Conservation (phyloP, 2,329 filamentous ascomycete species). For the Fusarium paranaense region DNA sequence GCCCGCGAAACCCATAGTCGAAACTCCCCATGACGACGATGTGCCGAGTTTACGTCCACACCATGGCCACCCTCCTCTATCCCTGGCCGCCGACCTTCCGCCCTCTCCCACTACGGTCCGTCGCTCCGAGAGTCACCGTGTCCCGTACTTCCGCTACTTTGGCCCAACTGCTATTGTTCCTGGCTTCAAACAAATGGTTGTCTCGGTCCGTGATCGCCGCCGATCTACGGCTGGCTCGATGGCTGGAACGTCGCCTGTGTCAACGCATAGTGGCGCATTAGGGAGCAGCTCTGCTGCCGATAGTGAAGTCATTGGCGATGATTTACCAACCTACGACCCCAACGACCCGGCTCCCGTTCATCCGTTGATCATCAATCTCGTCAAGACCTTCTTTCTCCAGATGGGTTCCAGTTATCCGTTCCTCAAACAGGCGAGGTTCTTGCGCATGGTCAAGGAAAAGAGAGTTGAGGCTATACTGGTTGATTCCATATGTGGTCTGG, state of each 20-base stretch:
- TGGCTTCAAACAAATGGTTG: constrained; percentile 93
- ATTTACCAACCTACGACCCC: constrained; percentile 80
- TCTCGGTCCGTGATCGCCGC: constrained; percentile 75
- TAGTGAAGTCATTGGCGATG: constrained; percentile 59
- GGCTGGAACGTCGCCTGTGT: constrained; percentile 64
- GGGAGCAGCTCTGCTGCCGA: constrained; percentile 57
- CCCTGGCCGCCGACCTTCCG: constrained; percentile 36
- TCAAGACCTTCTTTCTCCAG: constrained; percentile 84
- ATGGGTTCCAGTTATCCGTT: constrained; percentile 91
- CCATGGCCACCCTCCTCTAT: constrained; percentile 14
- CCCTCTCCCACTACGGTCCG: constrained; percentile 59
- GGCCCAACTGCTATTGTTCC: constrained; percentile 92
- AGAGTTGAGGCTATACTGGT: constrained; percentile 86
- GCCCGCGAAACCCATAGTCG: constrained; percentile 16
- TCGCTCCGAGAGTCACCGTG: constrained; percentile 69
- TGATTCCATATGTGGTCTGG: constrained; percentile 85
- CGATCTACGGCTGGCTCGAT: constrained; percentile 69
- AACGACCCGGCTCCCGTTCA: constrained; percentile 78
- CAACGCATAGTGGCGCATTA: constrained; percentile 49
- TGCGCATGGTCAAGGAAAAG: constrained; percentile 83
- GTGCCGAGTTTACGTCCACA: constrained; percentile 7
- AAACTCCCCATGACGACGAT: constrained; percentile 18
- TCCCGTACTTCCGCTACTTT: constrained; percentile 92
- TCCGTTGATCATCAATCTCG: constrained; percentile 79
- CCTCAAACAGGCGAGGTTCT: constrained; percentile 77